Conservation (phyloP, 2,329 filamentous ascomycete species). For the Penicillium sp. region DNA sequence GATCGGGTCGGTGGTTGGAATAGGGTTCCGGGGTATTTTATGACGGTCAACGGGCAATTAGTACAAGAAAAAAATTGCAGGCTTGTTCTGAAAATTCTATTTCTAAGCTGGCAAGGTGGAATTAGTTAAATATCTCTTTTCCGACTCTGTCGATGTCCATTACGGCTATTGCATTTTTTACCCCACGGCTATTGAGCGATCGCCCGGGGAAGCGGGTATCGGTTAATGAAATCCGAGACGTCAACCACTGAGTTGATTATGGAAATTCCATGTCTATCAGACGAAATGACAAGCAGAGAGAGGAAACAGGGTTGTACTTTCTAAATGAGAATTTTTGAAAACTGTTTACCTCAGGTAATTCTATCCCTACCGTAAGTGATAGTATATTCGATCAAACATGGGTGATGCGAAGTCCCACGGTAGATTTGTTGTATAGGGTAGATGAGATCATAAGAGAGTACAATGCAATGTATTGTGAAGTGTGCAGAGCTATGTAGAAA, state of each 20-base stretch:
- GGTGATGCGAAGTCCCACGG: too few relatives aligned
- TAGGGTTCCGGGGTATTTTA: neutral
- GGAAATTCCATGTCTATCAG: neutral
- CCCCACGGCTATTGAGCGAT: neutral
- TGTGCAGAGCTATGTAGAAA: too few relatives aligned
- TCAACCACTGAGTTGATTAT: neutral
- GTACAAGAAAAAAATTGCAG: neutral
- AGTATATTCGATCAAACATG: too few relatives aligned
- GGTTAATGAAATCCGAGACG: neutral
- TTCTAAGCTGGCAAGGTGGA: neutral
- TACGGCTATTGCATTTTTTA: neutral
- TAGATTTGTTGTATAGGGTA: too few relatives aligned
- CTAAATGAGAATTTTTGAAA: neutral
- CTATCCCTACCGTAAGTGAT: too few relatives aligned
- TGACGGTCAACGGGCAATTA: neutral
- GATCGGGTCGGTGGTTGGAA: neutral
- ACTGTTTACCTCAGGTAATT: neutral
- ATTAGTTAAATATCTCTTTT: neutral
- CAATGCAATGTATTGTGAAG: too few relatives aligned
- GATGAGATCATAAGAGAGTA: too few relatives aligned
- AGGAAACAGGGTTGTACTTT: too few relatives aligned
- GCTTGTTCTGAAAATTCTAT: too few relatives aligned
- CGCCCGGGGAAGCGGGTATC: neutral
- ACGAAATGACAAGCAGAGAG: too few relatives aligned
- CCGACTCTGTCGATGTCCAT: neutral